A percentile compares a stretch with the other conserved stretches of the same genome.
These are phyloP conservation scores for Hordeum pubiflorum DNA, from an alignment of 202 grass and related monocot species.

Conservation along the genomic window DNA sequence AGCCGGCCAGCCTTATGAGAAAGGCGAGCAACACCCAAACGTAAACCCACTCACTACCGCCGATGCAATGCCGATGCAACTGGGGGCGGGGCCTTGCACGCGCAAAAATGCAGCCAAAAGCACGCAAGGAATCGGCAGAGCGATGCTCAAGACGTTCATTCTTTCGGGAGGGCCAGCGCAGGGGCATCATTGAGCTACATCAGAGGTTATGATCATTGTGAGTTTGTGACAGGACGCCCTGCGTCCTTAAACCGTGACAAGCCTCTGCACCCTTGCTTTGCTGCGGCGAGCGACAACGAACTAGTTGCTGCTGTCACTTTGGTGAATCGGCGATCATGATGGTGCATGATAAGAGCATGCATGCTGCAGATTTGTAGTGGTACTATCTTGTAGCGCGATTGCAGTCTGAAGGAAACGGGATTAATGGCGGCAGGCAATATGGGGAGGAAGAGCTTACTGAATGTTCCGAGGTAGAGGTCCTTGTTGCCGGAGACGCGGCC, in stretches of 20 bases:
- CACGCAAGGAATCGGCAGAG: constrained; percentile 36
- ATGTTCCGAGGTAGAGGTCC: constrained; percentile 96
- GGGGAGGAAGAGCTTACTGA: constrained; percentile 39
- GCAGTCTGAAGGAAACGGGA: background rate
- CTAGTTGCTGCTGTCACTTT: background rate
- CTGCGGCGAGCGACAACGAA: constrained; percentile 7
- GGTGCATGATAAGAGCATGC: background rate
- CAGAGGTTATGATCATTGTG: constrained; percentile 47
- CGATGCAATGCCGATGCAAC: too few relatives aligned
- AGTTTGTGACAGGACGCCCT: constrained; percentile 63
- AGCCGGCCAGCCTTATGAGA: constrained; percentile 58
- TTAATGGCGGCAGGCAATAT: too few relatives aligned
- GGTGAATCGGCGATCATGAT: constrained; percentile 17
- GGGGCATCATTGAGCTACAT: constrained; percentile 38
- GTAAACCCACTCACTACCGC: background rate
- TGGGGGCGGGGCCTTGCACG: constrained; percentile 31
- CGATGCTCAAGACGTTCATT: constrained; percentile 57
- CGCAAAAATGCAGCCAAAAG: constrained; percentile 35
- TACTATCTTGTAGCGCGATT: background rate
- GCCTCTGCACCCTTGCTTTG: constrained; percentile 24
- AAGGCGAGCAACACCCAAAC: constrained; percentile 5
- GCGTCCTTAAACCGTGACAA: constrained; percentile 47
- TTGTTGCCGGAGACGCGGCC: constrained; percentile 99
- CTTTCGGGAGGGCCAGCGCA: constrained; percentile 42
- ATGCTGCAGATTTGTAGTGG: constrained; percentile 8